Evolutionary conservation across 169 alveolate genomes (phyloP).

Genomic region (Perkinsus marinus): DNA sequence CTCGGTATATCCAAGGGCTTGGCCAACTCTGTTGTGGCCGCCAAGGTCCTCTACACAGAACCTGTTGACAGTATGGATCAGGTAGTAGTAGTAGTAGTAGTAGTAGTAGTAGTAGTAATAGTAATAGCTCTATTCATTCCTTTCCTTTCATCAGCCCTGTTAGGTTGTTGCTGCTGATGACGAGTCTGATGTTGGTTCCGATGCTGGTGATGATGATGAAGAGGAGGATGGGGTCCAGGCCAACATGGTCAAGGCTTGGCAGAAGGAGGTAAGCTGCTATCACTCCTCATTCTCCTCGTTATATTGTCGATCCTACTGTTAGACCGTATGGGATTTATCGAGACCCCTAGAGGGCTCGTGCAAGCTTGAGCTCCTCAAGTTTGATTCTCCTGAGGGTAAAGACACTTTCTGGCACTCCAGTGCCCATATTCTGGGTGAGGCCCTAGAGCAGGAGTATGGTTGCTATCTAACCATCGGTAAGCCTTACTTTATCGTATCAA

Average conservation of each 20-base stretch:
- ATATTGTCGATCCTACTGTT: background rate
- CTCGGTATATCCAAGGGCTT: slow-evolving; percentile 64
- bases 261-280: background rate
- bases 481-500: slow-evolving; percentile 26
- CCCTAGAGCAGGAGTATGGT: slow-evolving; percentile 86
- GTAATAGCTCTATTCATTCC: too few relatives aligned
- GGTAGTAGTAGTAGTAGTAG: too few relatives aligned
- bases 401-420: slow-evolving; percentile 95
- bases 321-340: slow-evolving; percentile 83
- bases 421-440: slow-evolving; percentile 87
- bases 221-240: slow-evolving; percentile 18
- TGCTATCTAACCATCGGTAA: slow-evolving; percentile 89
- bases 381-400: slow-evolving; percentile 85
- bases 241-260: background rate
- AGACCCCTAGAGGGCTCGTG: slow-evolving; percentile 92
- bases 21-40: slow-evolving; percentile 71
- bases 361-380: slow-evolving; percentile 55
- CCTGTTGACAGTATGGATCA: background rate
- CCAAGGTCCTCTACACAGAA: slow-evolving; percentile 60
- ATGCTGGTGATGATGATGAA: slow-evolving; percentile 68
- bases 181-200: slow-evolving; percentile 28
- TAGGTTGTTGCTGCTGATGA: slow-evolving; percentile 21
- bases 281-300: background rate
- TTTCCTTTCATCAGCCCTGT: too few relatives aligned
- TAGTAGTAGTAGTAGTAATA: too few relatives aligned